Evolutionary conservation across 2,329 filamentous ascomycete species (phyloP), one percentile per base, ranked within the genome.

Genomic region (Lachnum nothofagi): DNA sequence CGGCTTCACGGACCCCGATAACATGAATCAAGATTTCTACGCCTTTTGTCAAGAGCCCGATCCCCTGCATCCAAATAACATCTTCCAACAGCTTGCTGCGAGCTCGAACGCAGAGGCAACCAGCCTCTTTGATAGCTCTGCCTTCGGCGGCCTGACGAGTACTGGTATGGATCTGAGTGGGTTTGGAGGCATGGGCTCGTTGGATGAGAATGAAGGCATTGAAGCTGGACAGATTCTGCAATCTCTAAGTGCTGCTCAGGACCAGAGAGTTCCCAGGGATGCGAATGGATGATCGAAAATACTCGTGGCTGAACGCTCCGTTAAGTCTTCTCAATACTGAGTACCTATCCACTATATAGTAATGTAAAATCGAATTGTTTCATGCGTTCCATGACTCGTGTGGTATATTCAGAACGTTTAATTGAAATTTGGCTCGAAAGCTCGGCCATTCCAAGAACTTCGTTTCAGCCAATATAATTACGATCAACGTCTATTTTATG

Each of bases 11-110:
- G 61, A 64, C 39, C 54, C 56, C 6, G 58, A 61, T n/a, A 64
- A 64, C 22, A 62, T 63, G 58, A 64, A 61, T 16, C 59, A 64
- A 44, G 63, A 65, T 33, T 66, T 66, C 42, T 62, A 64, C 31
- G 50, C 59, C 19, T 63, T 66, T 34, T 63, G 61, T 42, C 54
- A 61, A 23, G 62, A 64, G 41, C 63, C 63, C 7, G 60, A 64
- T 43, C 62, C 63, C 9, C 31, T 63, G 2, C 58, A 58, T 22
- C 57, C 58, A 12, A 63, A 62, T 27, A 63, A 59, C 16, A 52
- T 63, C 12, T 62, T 65, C 29, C 62, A 65, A 38, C 62, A 63
- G 33, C 51, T 65, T 0, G 55, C 62, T 14, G 61, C 61, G 14
- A 63, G 56, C 38, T 61, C 61, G 5, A 59, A 58, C 44, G 48